Percentiles rank a stretch among this genome's conserved stretches.
Conservation (phyloP, 208 protist species). For the Leishmania martiniquensis region DNA sequence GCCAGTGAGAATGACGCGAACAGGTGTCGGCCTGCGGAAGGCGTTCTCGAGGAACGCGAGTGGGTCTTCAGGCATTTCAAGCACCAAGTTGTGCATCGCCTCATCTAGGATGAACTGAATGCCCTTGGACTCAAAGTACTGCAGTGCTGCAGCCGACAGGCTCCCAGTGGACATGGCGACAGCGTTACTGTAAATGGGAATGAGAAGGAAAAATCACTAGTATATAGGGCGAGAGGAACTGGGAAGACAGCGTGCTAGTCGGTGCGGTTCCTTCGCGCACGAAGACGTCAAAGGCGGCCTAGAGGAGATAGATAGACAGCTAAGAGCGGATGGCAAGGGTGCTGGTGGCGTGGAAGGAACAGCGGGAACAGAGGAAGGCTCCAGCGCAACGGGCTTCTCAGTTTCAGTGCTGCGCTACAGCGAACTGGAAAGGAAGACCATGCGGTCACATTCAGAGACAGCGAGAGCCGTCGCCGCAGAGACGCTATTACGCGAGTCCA, state of each 20-base stretch:
- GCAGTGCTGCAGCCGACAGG: constrained; percentile 55
- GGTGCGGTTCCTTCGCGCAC: background rate
- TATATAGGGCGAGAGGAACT: background rate
- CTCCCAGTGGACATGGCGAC: constrained; percentile 67
- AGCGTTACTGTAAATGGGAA: background rate
- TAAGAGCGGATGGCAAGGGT: background rate
- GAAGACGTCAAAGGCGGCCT: background rate
- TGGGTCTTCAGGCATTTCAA: constrained; percentile 69
- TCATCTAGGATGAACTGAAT: constrained; percentile 75
- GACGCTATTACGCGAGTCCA: no score
- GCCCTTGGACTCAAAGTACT: constrained; percentile 77
- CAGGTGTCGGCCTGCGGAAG: constrained; percentile 44
- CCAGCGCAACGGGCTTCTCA: background rate
- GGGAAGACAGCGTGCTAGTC: background rate
- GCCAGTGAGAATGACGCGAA: constrained; percentile 81
- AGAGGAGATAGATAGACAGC: background rate
- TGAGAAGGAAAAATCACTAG: background rate
- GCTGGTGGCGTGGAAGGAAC: background rate
- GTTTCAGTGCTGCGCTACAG: background rate
- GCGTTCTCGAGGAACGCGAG: constrained; percentile 58
- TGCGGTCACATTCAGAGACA: no score
- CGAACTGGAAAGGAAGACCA: background rate
- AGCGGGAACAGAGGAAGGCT: background rate
- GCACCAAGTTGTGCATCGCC: constrained; percentile 76
- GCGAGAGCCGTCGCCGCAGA: no score